Conservation (phyloP, 2,329 filamentous ascomycete species). For the Exserohilum turcica region DNA sequence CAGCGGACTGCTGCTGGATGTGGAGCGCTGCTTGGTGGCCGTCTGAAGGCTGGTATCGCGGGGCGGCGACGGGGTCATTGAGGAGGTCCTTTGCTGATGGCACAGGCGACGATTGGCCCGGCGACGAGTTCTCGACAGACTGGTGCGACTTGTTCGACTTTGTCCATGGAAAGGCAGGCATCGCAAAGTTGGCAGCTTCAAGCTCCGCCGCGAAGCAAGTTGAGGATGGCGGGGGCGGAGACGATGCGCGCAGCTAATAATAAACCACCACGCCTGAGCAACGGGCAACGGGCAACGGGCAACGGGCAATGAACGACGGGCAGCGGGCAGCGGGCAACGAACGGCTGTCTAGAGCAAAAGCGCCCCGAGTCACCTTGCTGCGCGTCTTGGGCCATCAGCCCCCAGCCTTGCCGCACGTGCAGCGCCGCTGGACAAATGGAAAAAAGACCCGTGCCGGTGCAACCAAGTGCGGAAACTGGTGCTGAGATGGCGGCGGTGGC, state of each 20-base stretch:
- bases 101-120: constrained; percentile 42
- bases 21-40: constrained; percentile 28
- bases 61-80: constrained; percentile 39
- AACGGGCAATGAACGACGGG: constrained; percentile 26
- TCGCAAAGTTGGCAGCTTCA: constrained; percentile 36
- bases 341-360: constrained; percentile 24
- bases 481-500: constrained; percentile 41
- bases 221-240: constrained; percentile 28
- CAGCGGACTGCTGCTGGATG: constrained; percentile 24
- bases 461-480: constrained; percentile 29
- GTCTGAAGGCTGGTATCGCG: constrained; percentile 33
- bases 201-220: constrained; percentile 27
- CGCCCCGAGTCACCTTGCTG: constrained; percentile 22
- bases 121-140: constrained; percentile 42
- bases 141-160: constrained; percentile 49
- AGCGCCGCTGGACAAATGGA: constrained; percentile 33
- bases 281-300: constrained; percentile 17
- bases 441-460: constrained; percentile 24
- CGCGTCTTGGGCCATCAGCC: constrained; percentile 25
- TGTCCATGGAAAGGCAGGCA: constrained; percentile 46
- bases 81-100: constrained; percentile 45
- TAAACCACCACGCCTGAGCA: constrained; percentile 36
- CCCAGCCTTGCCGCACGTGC: constrained; percentile 40
- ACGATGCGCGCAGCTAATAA: constrained; percentile 42
- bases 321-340: too few relatives aligned